Evolutionary conservation across 2,329 filamentous ascomycete species (phyloP).

Genomic region (Stemphylium vesicarium): DNA sequence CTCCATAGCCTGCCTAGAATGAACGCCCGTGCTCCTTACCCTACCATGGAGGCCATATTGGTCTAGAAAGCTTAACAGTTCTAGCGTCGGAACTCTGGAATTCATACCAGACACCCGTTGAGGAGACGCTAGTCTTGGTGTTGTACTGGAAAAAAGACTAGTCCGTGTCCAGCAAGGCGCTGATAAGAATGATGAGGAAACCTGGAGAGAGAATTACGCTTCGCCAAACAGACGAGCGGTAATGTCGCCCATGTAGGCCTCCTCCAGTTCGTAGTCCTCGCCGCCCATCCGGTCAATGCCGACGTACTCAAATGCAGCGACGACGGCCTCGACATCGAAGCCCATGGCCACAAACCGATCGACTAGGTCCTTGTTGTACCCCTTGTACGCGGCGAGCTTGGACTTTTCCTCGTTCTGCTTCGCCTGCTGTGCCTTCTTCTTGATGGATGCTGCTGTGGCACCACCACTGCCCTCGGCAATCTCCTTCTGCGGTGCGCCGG

Average conservation of each 20-base stretch:
- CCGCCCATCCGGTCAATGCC: conserved; percentile 81
- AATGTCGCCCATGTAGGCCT: conserved; percentile 88
- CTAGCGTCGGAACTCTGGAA: not conserved
- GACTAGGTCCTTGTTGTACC: conserved; percentile 84
- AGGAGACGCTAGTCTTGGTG: not conserved
- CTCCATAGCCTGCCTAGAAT: not conserved
- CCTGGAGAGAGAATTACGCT: conserved; percentile 43
- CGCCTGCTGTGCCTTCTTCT: conserved; percentile 60
- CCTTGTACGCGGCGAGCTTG: conserved; percentile 71
- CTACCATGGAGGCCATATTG: not conserved
- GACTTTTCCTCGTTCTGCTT: conserved; percentile 66
- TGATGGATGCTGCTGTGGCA: conserved; percentile 60
- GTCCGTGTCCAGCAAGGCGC: not conserved
- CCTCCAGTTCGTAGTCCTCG: conserved; percentile 83
- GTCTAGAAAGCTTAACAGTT: not conserved
- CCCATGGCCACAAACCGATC: conserved; percentile 90
- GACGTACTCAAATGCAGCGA: conserved; percentile 80
- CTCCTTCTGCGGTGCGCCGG: conserved; percentile 71
- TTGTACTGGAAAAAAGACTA: not conserved
- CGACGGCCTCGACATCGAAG: conserved; percentile 85
- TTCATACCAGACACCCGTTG: not conserved
- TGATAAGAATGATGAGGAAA: not conserved
- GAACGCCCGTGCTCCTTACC: not conserved
- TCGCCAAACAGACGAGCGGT: conserved; percentile 85
- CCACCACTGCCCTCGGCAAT: conserved; percentile 61